Evolutionary conservation across 2,329 filamentous ascomycete species (phyloP).

Genomic region (Aspergillus sp.): DNA sequence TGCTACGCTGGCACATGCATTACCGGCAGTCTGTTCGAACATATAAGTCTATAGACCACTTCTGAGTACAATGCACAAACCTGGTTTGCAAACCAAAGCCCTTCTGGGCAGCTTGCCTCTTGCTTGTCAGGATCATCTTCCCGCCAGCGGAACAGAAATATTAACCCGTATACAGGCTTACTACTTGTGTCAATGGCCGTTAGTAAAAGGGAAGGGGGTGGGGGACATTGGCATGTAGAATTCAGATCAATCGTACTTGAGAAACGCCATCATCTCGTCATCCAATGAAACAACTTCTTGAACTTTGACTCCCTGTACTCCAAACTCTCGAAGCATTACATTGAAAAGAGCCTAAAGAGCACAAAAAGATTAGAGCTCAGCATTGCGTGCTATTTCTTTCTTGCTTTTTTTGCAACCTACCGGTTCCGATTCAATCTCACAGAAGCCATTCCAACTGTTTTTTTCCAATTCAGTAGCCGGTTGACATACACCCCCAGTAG

Average conservation of each 20-base stretch:
- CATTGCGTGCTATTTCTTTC: background rate
- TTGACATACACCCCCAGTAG: conserved; percentile 17
- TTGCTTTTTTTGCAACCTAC: conserved; percentile 43
- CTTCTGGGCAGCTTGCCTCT: conserved; percentile 53
- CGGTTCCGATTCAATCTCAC: conserved; percentile 84
- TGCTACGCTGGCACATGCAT: conserved; percentile 88
- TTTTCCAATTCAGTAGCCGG: conserved; percentile 35
- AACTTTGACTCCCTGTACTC: conserved; percentile 67
- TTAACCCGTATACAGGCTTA: conserved; percentile 74
- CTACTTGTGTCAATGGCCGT: conserved; percentile 34
- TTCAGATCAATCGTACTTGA: conserved; percentile 52
- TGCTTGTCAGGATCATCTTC: conserved; percentile 51
- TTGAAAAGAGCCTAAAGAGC: conserved; percentile 70
- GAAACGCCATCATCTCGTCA: conserved; percentile 54
- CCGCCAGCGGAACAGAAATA: conserved; percentile 77
- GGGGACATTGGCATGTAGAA: background rate
- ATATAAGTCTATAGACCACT: conserved; percentile 2
- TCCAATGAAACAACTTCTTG: conserved; percentile 75
- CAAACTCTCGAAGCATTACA: conserved; percentile 73
- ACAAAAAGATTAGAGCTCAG: background rate
- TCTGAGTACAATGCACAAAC: conserved; percentile 38
- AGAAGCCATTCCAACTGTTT: conserved; percentile 42
- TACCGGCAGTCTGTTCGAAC: conserved; percentile 62
- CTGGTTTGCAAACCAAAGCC: conserved; percentile 94
- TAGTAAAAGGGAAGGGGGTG: conserved; percentile 1